These are phyloP conservation scores for Adansonia grandidieri DNA, from an alignment of 441 rosid genomes.

Conservation along the genomic window DNA sequence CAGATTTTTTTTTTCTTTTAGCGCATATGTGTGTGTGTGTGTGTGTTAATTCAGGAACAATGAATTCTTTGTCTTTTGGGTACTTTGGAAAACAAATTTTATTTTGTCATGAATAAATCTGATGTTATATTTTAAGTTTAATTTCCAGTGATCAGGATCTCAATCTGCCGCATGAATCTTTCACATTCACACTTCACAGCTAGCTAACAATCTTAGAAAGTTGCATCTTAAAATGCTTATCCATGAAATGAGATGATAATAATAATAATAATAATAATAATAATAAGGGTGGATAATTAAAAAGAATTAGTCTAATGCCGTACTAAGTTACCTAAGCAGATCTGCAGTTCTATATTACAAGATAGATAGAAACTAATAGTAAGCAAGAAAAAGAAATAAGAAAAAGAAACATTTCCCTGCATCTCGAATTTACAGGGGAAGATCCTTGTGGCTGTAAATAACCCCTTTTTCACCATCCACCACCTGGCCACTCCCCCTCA, in stretches of 20 bases:
- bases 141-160: not conserved
- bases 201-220: not conserved
- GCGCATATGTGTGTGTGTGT: not conserved
- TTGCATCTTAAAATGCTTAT: conserved; percentile 2
- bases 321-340: not conserved
- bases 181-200: conserved; percentile 1
- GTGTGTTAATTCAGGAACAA: not conserved
- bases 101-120: conserved; percentile 5
- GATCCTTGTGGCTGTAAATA: no score
- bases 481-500: no score
- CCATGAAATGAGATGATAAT: not conserved
- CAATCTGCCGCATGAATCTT: not conserved
- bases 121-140: not conserved
- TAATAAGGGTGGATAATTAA: conserved; percentile 11
- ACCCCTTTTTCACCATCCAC: no score
- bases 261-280: not conserved
- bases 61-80: not conserved
- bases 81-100: not conserved
- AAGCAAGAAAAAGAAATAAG: not conserved
- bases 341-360: not conserved
- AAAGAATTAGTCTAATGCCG: not conserved
- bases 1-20: not conserved
- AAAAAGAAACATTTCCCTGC: conserved; percentile 8
- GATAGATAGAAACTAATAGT: conserved; percentile 17
- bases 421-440: no score